A percentile compares a stretch with the other conserved stretches of the same genome.
Evolutionary conservation across 305 asterid genomes (phyloP).

Genomic region (Euphrasia arctica): DNA sequence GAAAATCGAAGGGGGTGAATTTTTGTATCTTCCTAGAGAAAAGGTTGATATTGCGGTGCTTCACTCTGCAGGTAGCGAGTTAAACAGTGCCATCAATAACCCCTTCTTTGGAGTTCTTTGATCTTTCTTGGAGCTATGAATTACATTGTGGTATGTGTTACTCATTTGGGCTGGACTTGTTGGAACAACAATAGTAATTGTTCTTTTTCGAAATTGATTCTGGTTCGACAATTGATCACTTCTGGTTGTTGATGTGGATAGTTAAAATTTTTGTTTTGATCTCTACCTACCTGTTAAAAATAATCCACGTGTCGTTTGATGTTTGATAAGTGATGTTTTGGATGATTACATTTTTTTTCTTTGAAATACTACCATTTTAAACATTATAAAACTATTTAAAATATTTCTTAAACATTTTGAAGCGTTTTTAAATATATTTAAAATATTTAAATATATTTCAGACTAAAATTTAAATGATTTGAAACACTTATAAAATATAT

Average conservation of each 20-base stretch:
- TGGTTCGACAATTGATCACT: not conserved
- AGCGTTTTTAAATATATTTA: too few relatives aligned
- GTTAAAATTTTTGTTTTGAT: not conserved
- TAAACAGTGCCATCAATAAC: slow-evolving; percentile 82
- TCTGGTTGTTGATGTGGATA: not conserved
- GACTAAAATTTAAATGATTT: too few relatives aligned
- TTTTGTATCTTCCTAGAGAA: slow-evolving; percentile 70
- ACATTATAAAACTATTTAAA: too few relatives aligned
- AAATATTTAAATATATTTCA: too few relatives aligned
- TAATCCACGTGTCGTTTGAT: too few relatives aligned
- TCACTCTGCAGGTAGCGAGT: slow-evolving; percentile 84
- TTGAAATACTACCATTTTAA: too few relatives aligned
- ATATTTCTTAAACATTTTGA: too few relatives aligned
- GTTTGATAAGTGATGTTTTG: too few relatives aligned
- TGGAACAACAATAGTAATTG: not conserved
- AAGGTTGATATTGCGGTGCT: slow-evolving; percentile 82
- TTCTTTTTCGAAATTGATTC: not conserved
- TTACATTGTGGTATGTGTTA: not conserved
- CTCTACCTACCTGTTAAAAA: not conserved
- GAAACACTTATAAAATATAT: too few relatives aligned
- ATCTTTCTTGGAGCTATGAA: slow-evolving; percentile 14
- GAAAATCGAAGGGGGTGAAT: slow-evolving; percentile 87
- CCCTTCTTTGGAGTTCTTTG: slow-evolving; percentile 93
- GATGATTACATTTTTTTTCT: too few relatives aligned
- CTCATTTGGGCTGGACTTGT: slow-evolving; percentile 13